These are phyloP conservation scores for Cyclotella kingstonii DNA, from an alignment of 108 stramenopile species.

Conservation along the genomic window DNA sequence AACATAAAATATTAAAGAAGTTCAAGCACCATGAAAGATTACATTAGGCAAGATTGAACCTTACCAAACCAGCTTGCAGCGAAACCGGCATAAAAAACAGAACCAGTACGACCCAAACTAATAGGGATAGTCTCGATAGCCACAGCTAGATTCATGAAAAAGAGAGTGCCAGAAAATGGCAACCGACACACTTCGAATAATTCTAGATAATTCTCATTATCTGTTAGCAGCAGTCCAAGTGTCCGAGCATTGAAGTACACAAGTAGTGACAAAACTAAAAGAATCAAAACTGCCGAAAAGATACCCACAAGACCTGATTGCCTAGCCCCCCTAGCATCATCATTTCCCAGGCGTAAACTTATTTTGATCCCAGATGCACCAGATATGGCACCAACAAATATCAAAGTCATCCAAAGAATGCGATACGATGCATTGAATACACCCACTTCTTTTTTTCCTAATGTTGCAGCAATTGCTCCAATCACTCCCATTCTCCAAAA, in stretches of 20 bases:
- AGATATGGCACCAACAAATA: constrained; percentile 56
- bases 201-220: constrained; percentile 62
- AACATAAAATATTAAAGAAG: too few relatives aligned
- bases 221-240: constrained; percentile 68
- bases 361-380: constrained; percentile 48
- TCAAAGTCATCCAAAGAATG: constrained; percentile 85
- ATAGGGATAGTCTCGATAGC: constrained; percentile 76
- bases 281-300: constrained; percentile 32
- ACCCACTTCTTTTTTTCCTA: constrained; percentile 72
- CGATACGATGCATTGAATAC: constrained; percentile 88
- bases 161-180: constrained; percentile 61
- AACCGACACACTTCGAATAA: constrained; percentile 58
- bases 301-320: constrained; percentile 63
- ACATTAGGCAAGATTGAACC: too few relatives aligned
- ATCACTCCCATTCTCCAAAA: constrained; percentile 83
- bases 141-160: constrained; percentile 80
- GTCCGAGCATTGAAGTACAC: constrained; percentile 52
- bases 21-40: too few relatives aligned
- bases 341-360: constrained; percentile 45
- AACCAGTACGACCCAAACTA: constrained; percentile 68
- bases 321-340: constrained; percentile 52
- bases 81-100: constrained; percentile 70
- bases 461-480: constrained; percentile 61
- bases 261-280: constrained; percentile 41
- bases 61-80: constrained; percentile 57